phyloP scores from a whole-genome alignment of 306 rosid species.

The Vigna reflexopilosa region DNA sequence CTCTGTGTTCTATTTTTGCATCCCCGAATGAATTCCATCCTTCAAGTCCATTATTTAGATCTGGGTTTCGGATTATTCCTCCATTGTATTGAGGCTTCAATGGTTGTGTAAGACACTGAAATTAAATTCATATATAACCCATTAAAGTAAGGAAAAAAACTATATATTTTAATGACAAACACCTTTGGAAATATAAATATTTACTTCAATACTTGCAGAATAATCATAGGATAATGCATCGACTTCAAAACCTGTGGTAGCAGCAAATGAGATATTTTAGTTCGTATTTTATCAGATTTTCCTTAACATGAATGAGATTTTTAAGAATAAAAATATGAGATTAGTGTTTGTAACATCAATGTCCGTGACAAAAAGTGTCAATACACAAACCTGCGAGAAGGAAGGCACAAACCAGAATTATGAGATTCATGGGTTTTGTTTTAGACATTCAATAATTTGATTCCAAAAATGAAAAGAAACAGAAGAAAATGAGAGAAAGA shows the following conservation, averaged over 20 bases:
- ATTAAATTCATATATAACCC: constrained; percentile 8
- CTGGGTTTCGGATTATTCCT: constrained; percentile 78
- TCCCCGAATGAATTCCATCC: constrained; percentile 66
- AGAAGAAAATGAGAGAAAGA: too few relatives aligned
- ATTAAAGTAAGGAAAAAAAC: too few relatives aligned
- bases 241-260: constrained; percentile 52
- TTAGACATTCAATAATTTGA: too few relatives aligned
- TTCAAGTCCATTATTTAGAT: constrained; percentile 62
- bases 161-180: background rate
- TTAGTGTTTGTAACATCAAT: too few relatives aligned
- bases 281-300: background rate
- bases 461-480: too few relatives aligned
- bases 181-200: background rate
- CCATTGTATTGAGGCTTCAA: constrained; percentile 69
- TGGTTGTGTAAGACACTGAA: constrained; percentile 66
- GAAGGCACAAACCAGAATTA: too few relatives aligned
- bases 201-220: constrained; percentile 57
- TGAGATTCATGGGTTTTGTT: too few relatives aligned
- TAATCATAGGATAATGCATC: constrained; percentile 68
- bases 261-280: background rate
- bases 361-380: too few relatives aligned
- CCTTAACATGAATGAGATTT: too few relatives aligned
- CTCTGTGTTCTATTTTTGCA: constrained; percentile 55
- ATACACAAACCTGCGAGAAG: too few relatives aligned
- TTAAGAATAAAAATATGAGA: too few relatives aligned